Conservation (phyloP, 1,139 yeast species). For the Yamadazyma triangularis region DNA sequence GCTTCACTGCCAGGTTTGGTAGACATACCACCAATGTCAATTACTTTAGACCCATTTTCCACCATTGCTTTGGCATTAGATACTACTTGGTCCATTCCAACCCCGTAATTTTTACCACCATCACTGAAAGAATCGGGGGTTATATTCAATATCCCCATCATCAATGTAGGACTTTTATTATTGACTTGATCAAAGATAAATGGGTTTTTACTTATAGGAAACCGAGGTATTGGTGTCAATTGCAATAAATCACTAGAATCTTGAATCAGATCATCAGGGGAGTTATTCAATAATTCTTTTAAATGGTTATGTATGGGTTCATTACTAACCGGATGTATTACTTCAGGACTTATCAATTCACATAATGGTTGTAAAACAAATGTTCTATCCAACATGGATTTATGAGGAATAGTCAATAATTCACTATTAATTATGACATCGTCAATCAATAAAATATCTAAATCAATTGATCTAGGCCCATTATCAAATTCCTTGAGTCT, state of each 20-base stretch:
- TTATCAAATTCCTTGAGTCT: slow-evolving; percentile 78
- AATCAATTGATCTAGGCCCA: slow-evolving; percentile 88
- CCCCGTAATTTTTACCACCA: slow-evolving; percentile 51
- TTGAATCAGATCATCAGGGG: slow-evolving; percentile 34
- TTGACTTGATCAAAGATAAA: slow-evolving; percentile 36
- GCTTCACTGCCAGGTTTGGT: slow-evolving; percentile 78
- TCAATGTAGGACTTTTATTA: slow-evolving; percentile 36
- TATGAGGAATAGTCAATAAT: slow-evolving; percentile 75
- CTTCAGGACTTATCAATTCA: slow-evolving; percentile 65
- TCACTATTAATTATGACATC: slow-evolving; percentile 50
- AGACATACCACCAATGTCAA: slow-evolving; percentile 92
- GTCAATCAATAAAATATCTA: slow-evolving; percentile 79
- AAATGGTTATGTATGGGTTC: slow-evolving; percentile 72
- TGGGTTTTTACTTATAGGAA: slow-evolving; percentile 15
- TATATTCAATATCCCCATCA: slow-evolving; percentile 85
- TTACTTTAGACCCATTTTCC: slow-evolving; percentile 56
- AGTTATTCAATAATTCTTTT: slow-evolving; percentile 45
- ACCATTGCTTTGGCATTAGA: slow-evolving; percentile 43
- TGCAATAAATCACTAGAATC: slow-evolving; percentile 43
- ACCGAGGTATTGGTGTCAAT: slow-evolving; percentile 40
- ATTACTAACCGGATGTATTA: slow-evolving; percentile 76
- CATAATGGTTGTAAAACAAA: slow-evolving; percentile 88
- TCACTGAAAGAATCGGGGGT: slow-evolving; percentile 97
- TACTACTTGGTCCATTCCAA: slow-evolving; percentile 25
- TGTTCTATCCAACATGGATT: slow-evolving; percentile 79